Conservation (phyloP, 306 rosid species). For the Rosa rugosa region DNA sequence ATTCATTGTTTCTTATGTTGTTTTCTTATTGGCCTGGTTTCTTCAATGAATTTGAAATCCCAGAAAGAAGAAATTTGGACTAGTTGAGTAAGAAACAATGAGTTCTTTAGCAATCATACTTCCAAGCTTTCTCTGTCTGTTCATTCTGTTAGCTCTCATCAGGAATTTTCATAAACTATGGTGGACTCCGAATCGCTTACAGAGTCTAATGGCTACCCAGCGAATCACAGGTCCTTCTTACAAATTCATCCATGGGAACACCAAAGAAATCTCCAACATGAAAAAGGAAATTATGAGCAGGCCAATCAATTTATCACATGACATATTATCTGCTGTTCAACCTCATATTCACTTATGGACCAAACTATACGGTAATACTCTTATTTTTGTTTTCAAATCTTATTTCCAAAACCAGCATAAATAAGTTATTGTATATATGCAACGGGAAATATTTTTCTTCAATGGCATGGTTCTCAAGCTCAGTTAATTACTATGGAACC, state of each 20-base stretch:
- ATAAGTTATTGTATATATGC: not conserved
- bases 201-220: not conserved
- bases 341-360: constrained; percentile 6
- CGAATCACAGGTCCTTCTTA: not conserved
- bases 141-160: not conserved
- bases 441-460: not conserved
- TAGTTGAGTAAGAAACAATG: not conserved
- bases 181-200: not conserved
- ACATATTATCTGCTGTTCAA: not conserved
- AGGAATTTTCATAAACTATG: not conserved
- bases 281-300: not conserved
- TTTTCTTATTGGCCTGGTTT: not conserved
- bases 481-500: not conserved
- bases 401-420: not conserved
- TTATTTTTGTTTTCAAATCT: not conserved
- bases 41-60: too few species aligned
- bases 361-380: not conserved
- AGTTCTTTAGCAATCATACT: not conserved
- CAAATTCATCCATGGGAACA: not conserved
- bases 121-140: not conserved
- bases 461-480: constrained; percentile 1
- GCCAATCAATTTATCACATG: not conserved
- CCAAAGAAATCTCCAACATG: not conserved
- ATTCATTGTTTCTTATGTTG: not conserved
- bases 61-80: too few species aligned